phyloP scores from a whole-genome alignment of 2,329 filamentous ascomycete species.

The Aspergillus cejpii region DNA sequence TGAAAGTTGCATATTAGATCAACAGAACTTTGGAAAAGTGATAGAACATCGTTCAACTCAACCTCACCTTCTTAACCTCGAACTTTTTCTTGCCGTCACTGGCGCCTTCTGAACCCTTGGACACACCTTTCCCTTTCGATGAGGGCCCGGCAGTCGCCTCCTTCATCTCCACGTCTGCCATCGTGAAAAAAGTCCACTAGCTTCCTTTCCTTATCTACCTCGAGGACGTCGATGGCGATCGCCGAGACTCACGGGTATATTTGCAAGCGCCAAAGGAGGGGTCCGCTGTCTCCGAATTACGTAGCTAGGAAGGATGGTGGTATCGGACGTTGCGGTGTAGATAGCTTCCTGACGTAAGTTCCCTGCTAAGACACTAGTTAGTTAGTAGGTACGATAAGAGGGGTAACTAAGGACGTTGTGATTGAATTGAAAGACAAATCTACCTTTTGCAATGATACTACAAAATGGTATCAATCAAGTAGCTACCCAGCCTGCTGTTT shows the following conservation, averaged over 20 bases:
- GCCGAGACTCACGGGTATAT: neutral
- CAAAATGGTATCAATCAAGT: too few relatives aligned
- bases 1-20: conserved; percentile 13
- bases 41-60: neutral
- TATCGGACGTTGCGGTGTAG: conserved; percentile 21
- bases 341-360: conserved; percentile 3
- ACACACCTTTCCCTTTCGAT: conserved; percentile 49
- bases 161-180: conserved; percentile 97
- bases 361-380: neutral
- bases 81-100: conserved; percentile 83
- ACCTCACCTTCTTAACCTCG: conserved; percentile 89
- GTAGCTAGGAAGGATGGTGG: conserved; percentile 16
- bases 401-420: neutral
- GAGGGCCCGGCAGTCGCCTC: conserved; percentile 59
- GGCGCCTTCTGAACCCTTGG: conserved; percentile 48
- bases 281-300: conserved; percentile 12
- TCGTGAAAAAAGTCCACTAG: conserved; percentile 40
- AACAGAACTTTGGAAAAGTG: neutral
- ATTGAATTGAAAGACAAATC: too few relatives aligned
- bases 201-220: neutral
- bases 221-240: neutral
- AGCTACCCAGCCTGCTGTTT: conserved; percentile 4
- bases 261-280: conserved; percentile 4
- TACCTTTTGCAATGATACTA: neutral
- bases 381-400: neutral